Conservation (phyloP, 1,284 basidiomycete species). For the Xerocomus nothofagi region DNA sequence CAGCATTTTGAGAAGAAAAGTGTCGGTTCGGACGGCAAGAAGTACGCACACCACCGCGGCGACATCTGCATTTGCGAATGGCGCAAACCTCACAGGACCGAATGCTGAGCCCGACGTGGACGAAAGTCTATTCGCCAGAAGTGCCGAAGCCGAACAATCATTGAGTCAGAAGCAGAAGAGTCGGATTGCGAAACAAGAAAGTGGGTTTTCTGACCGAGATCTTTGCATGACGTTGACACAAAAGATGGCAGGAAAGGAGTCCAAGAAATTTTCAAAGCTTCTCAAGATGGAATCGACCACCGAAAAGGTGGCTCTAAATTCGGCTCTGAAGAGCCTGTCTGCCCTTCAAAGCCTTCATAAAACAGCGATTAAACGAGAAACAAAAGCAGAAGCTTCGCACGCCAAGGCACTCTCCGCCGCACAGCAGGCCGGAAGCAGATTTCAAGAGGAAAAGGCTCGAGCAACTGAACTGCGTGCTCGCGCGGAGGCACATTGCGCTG, state of each 20-base stretch:
- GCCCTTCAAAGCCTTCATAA: constrained; percentile 34
- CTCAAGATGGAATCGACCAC: constrained; percentile 29
- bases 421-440: constrained; percentile 31
- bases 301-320: constrained; percentile 30
- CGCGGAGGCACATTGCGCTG: constrained; percentile 26
- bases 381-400: constrained; percentile 26
- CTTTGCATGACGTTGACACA: not conserved
- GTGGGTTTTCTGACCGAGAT: constrained; percentile 15
- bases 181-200: constrained; percentile 28
- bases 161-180: constrained; percentile 31
- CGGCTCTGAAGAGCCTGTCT: constrained; percentile 29
- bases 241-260: constrained; percentile 23
- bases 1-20: constrained; percentile 15
- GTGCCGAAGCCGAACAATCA: constrained; percentile 26
- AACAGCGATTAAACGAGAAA: constrained; percentile 31
- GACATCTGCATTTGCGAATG: constrained; percentile 29
- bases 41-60: constrained; percentile 18
- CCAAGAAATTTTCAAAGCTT: constrained; percentile 27
- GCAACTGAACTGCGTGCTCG: constrained; percentile 27
- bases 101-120: constrained; percentile 28
- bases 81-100: constrained; percentile 23
- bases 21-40: constrained; percentile 23
- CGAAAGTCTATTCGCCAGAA: constrained; percentile 15
- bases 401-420: constrained; percentile 27
- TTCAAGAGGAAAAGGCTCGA: constrained; percentile 30